phyloP scores from a whole-genome alignment of 2,329 filamentous ascomycete genomes.

The Fusarium nelsonii region DNA sequence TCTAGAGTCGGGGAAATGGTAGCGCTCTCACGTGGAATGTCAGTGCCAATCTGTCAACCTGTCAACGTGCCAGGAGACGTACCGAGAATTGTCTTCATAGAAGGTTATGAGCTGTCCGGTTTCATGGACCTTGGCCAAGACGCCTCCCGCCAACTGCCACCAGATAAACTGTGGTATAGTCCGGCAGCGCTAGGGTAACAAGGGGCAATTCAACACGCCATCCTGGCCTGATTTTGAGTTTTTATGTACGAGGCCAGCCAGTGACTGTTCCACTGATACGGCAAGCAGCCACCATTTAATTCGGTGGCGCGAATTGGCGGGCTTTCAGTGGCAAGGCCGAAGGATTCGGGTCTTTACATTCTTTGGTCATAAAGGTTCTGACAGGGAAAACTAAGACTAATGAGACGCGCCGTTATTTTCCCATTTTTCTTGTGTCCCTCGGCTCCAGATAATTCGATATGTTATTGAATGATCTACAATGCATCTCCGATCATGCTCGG shows the following conservation, averaged over 20 bases:
- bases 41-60: neutral
- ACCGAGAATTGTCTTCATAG: too few relatives aligned
- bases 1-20: too few relatives aligned
- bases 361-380: slow-evolving; percentile 1
- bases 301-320: too few relatives aligned
- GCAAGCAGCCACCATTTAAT: too few relatives aligned
- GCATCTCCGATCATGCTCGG: neutral
- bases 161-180: slow-evolving; percentile 1
- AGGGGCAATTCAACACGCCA: neutral
- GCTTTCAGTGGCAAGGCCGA: neutral
- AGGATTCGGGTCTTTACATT: neutral
- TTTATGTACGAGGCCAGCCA: neutral
- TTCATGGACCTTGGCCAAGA: neutral
- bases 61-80: neutral
- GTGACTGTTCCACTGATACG: too few relatives aligned
- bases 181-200: neutral
- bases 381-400: too few relatives aligned
- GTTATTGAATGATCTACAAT: neutral
- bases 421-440: neutral
- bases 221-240: slow-evolving; percentile 2
- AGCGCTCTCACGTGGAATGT: neutral
- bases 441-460: neutral
- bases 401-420: too few relatives aligned
- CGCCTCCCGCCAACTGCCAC: neutral
- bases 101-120: too few relatives aligned